Base-by-base conservation (phyloP, 208 protist species). In the Acanthamoeba rhysodes region DNA sequence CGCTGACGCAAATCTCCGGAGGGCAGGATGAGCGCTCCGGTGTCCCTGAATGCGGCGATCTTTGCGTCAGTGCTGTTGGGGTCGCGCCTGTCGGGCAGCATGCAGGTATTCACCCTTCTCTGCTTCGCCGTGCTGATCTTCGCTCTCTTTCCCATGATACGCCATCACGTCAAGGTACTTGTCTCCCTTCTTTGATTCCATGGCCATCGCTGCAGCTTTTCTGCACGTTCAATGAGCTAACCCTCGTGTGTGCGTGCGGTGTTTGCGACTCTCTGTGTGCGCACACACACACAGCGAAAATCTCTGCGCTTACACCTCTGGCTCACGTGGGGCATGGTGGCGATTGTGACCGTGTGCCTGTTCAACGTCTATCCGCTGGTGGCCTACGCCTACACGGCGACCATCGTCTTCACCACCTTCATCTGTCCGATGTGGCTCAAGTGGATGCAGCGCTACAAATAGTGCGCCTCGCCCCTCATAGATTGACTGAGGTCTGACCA, bases 361-460 rank as follows among this genome's bases (percentile, higher is more conserved):
- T 88, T 94, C 9, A 45, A 70, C 22, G 72, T 95, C 41, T 95
- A 80, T 45, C 95, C 68, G 18, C 18, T 97, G n/a, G 62, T 96
- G 5, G 88, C 95, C 34, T 70, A 85, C 22, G 57, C 95, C 22
- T 96, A 96, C 48, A 66, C 85, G 48, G 55, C 64, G 27, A 95
- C 90, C n/a, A 90, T 97, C 50, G 45, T 78, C 29, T 95, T 94
- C 32, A 95, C 93, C 22, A 96, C 95, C 14, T 96, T 97, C 72
- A 68, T 97, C n/a, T 96, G 95, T 68, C 96, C 96, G 37, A 8
- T 97, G 12, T 97, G 96, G 96, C 91, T 97, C 68, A 95, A 97
- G 32, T 95, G 57, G n/a, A 97, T 97, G 55, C 96, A 97, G 76
- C 95, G 95, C 70, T 96, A 95, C 64, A 97, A 97, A 96, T 95